Base-by-base conservation (phyloP, 108 stramenopile genomes). In the Fragilaria radians region DNA sequence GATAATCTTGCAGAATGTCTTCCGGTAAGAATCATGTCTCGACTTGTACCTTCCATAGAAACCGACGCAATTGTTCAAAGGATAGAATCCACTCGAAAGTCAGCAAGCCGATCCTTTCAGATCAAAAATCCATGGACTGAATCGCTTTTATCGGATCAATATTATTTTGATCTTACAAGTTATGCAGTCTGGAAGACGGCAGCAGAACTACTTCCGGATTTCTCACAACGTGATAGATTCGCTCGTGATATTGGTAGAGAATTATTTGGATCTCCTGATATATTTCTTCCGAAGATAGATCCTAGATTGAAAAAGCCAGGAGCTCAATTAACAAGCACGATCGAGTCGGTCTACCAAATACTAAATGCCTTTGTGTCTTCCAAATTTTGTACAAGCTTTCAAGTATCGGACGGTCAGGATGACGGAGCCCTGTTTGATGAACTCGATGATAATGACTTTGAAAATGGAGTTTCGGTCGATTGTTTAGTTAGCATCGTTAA, bases 111-210 rank as follows among this genome's bases (percentile, higher is more conserved):
- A 45, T 71, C 73, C 5, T 87, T 91, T 62, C 46, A 34, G 18
- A 47, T 76, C 21, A 54, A 64, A 31, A 74, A 75, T 60, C 79
- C 73, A 29, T 91, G 83, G 83, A 55, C 65, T 46, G 55, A 66
- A 27, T 82, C 75, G 59, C 57, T 57, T 18, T 65, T 88, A 11
- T 49, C 59, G 17, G 90, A 92, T 66, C 76, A 88, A 46, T 86
- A 92, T 47, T 88, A 79, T 46, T 92, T 92, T 74, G 90, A 92
- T 58, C 62, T 86, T 29, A 85, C 85, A 48, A 52, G 69, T 21
- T 88, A 92, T 68, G 78, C 86, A 18, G 56, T 88, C n/a, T 92
- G 86, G 86, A 77, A 66, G 52, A 76, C 85, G 22, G 90, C 90
- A 5, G 71, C 85, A 4, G 61, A 69, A 18, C 30, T 70, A 45